These are phyloP conservation scores for Neofusicoccum parvum DNA, from an alignment of 2,329 filamentous ascomycete genomes.

Conservation along the genomic window DNA sequence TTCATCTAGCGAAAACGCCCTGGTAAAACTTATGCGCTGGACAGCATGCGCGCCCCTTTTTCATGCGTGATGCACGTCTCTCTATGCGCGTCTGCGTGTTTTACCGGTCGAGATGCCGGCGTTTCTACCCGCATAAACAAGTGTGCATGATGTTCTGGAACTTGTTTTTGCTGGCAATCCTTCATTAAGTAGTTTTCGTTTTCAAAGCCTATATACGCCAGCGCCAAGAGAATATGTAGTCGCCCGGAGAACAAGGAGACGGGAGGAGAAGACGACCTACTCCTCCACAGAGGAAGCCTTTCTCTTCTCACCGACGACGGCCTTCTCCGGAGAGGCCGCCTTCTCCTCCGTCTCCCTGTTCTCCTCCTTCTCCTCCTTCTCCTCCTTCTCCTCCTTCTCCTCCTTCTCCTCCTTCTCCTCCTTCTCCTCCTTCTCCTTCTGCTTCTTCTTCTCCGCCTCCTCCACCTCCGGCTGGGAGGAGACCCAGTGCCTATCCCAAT, in stretches of 20 bases:
- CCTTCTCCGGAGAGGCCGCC: neutral
- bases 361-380: neutral
- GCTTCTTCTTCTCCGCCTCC: neutral
- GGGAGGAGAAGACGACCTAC: neutral
- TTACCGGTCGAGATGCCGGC: neutral
- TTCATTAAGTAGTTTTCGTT: neutral
- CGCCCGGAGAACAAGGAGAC: neutral
- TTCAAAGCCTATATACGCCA: too few species aligned
- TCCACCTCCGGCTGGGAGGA: neutral
- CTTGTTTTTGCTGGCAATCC: neutral
- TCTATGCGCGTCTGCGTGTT: neutral
- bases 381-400: neutral
- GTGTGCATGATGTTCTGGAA: neutral
- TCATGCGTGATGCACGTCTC: neutral
- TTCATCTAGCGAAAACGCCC: neutral
- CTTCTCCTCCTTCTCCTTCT: neutral
- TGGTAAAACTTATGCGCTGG: neutral
- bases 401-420: neutral
- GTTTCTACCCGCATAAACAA: neutral
- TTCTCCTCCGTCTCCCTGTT: neutral
- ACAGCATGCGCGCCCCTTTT: neutral
- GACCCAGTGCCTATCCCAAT: conserved; percentile 58
- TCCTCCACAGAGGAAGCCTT: neutral
- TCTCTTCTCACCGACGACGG: neutral
- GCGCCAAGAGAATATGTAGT: too few species aligned